Percentiles rank a stretch among this genome's conserved stretches.
Evolutionary conservation across 495 filamentous ascomycete species (phyloP).

Genomic region (Penicillium steckii): DNA sequence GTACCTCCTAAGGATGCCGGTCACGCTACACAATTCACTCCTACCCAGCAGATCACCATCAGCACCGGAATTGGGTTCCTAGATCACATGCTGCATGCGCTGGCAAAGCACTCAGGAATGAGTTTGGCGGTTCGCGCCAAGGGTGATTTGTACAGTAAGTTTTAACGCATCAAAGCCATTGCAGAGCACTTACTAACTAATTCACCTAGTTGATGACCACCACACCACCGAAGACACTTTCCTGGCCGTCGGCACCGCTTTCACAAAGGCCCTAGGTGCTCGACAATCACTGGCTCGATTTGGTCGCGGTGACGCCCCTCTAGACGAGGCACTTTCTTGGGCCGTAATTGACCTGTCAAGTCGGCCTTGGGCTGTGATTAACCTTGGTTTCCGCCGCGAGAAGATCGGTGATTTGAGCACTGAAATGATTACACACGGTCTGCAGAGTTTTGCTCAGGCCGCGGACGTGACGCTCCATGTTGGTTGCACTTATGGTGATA

Average conservation of each 20-base stretch:
- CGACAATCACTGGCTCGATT: slow-evolving; percentile 83
- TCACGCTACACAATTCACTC: slow-evolving; percentile 80
- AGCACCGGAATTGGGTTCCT: slow-evolving; percentile 97
- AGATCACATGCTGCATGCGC: slow-evolving; percentile 97
- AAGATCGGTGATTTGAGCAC: slow-evolving; percentile 89
- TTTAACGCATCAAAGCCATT: too few relatives aligned
- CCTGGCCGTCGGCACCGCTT: slow-evolving; percentile 83
- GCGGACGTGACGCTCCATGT: slow-evolving; percentile 93
- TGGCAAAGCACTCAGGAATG: slow-evolving; percentile 95
- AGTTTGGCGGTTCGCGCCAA: slow-evolving; percentile 75
- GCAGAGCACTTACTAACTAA: too few relatives aligned
- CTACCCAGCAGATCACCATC: slow-evolving; percentile 79
- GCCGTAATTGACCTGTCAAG: slow-evolving; percentile 94
- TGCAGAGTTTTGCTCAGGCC: slow-evolving; percentile 89
- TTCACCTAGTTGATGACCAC: slow-evolving; percentile 89
- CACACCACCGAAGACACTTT: slow-evolving; percentile 96
- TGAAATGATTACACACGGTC: slow-evolving; percentile 96
- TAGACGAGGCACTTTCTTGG: slow-evolving; percentile 92
- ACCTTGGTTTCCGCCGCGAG: slow-evolving; percentile 80
- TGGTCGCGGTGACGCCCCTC: slow-evolving; percentile 84
- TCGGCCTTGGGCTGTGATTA: slow-evolving; percentile 78
- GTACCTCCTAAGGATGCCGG: slow-evolving; percentile 74
- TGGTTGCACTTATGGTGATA: slow-evolving; percentile 80
- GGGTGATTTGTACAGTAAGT: slow-evolving; percentile 85
- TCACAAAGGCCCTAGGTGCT: slow-evolving; percentile 71